Conservation (phyloP, 1,139 yeast species). For the Hemisphaericaspora xylanilytica region DNA sequence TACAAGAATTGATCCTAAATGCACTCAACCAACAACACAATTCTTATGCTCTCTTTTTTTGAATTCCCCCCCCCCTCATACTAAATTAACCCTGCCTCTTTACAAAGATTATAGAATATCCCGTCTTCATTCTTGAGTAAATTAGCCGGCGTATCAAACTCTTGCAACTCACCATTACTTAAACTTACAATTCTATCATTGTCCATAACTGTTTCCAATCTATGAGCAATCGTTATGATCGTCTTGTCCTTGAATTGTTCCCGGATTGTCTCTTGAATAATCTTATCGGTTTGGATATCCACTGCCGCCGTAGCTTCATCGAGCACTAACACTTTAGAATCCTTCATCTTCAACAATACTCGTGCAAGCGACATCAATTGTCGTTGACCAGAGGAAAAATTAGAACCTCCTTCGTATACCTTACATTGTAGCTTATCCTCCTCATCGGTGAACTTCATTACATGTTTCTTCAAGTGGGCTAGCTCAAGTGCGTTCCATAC, state of each 20-base stretch:
- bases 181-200: constrained; percentile 70
- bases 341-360: constrained; percentile 55
- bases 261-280: constrained; percentile 73
- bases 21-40: no score
- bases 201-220: constrained; percentile 79
- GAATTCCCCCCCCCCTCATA: no score
- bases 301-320: constrained; percentile 90
- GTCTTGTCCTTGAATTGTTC: constrained; percentile 62
- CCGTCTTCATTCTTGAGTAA: constrained; percentile 14
- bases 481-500: constrained; percentile 53
- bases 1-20: no score
- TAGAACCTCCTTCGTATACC: constrained; percentile 68
- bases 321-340: constrained; percentile 61
- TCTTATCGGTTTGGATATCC: constrained; percentile 73
- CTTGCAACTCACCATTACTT: constrained; percentile 65
- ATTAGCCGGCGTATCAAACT: constrained; percentile 60
- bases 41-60: no score
- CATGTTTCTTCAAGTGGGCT: constrained; percentile 52
- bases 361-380: constrained; percentile 76
- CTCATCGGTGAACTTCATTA: constrained; percentile 26
- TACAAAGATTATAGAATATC: constrained; percentile 18
- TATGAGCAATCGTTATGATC: constrained; percentile 77
- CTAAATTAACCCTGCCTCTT: constrained; percentile 17
- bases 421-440: constrained; percentile 36
- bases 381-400: constrained; percentile 74